phyloP scores from a whole-genome alignment of 2,329 filamentous ascomycete genomes.

The Clarireedia sp. region DNA sequence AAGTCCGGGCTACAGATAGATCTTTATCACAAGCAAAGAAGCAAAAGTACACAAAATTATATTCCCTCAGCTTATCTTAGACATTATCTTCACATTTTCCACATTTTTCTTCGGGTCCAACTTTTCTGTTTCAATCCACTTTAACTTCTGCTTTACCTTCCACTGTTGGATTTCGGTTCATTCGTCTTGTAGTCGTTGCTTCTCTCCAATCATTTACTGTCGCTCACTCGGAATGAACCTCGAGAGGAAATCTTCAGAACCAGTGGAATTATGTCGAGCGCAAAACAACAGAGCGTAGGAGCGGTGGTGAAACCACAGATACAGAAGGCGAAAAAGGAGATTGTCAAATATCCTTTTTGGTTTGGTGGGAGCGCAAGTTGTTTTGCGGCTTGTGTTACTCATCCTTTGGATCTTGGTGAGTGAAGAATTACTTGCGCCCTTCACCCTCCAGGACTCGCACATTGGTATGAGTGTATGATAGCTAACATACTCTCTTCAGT shows the following conservation, averaged over 20 bases:
- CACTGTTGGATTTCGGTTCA: not conserved
- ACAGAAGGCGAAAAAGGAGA: slow-evolving; percentile 21
- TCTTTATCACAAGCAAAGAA: not conserved
- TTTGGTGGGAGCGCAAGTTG: slow-evolving; percentile 93
- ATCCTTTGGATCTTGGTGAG: slow-evolving; percentile 86
- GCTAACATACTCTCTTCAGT: slow-evolving; percentile 13
- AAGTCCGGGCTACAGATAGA: not conserved
- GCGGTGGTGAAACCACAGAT: slow-evolving; percentile 9
- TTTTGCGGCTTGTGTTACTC: slow-evolving; percentile 83
- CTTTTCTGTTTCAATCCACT: slow-evolving; percentile 5
- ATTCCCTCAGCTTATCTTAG: not conserved
- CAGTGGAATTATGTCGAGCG: slow-evolving; percentile 12
- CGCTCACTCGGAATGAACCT: slow-evolving; percentile 5
- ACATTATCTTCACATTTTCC: no score
- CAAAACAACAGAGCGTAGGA: slow-evolving; percentile 9
- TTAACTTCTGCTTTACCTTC: not conserved
- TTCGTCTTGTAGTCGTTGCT: not conserved
- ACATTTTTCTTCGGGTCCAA: slow-evolving; percentile 7
- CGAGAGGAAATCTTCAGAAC: slow-evolving; percentile 22
- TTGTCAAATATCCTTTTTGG: slow-evolving; percentile 70
- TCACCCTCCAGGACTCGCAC: not conserved
- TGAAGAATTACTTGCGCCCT: slow-evolving; percentile 1
- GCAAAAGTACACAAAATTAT: no score
- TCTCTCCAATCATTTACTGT: not conserved
- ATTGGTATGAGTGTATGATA: slow-evolving; percentile 12